phyloP scores from a whole-genome alignment of 1,284 basidiomycete species.

The Ganoderma leucocontextum region DNA sequence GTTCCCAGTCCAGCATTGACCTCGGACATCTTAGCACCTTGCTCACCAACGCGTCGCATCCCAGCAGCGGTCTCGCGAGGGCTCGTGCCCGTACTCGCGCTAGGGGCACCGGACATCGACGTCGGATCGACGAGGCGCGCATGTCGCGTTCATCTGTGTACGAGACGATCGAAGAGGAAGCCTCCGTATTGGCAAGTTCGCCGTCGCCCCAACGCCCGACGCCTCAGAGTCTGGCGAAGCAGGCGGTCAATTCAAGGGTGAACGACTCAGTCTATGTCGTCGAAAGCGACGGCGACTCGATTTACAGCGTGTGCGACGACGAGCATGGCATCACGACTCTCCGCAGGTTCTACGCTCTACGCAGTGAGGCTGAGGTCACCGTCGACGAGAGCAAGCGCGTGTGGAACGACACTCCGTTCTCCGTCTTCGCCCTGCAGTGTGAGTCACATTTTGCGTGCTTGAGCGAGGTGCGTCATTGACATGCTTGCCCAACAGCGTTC shows the following conservation, averaged over 20 bases:
- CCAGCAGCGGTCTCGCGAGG: conserved; percentile 46
- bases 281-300: conserved; percentile 60
- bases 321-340: conserved; percentile 68
- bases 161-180: conserved; percentile 81
- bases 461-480: conserved; percentile 1
- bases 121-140: conserved; percentile 68
- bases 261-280: conserved; percentile 61
- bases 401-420: conserved; percentile 80
- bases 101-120: conserved; percentile 72
- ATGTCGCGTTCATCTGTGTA: conserved; percentile 75
- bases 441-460: conserved; percentile 41
- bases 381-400: conserved; percentile 70
- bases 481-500: conserved; percentile 61
- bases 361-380: conserved; percentile 71
- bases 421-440: conserved; percentile 77
- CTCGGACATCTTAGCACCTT: conserved; percentile 63
- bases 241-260: conserved; percentile 14
- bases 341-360: conserved; percentile 72
- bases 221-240: conserved; percentile 27
- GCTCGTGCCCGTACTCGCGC: conserved; percentile 49
- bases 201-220: conserved; percentile 44
- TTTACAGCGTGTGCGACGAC: conserved; percentile 67
- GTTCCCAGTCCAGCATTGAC: conserved; percentile 80
- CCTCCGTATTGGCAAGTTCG: conserved; percentile 46
- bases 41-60: conserved; percentile 56